phyloP scores from a whole-genome alignment of 106 monocot species.

The Allium cepa region DNA sequence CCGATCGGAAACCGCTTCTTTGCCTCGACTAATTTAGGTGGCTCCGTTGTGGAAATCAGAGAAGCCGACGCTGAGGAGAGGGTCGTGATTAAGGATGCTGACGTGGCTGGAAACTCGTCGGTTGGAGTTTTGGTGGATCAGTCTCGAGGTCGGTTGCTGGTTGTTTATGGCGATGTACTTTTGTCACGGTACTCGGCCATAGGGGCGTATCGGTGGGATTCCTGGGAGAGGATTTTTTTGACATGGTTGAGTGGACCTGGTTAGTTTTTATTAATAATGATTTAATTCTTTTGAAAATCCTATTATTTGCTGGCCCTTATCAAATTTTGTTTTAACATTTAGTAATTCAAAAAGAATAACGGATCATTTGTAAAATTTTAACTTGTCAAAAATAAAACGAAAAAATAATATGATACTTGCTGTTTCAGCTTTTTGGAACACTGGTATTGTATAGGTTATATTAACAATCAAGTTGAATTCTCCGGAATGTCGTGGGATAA shows the following conservation, averaged over 20 bases:
- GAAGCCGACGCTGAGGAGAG: constrained; percentile 23
- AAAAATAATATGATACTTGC: no score
- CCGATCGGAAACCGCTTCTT: constrained; percentile 47
- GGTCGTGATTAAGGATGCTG: constrained; percentile 37
- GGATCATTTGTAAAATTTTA: no score
- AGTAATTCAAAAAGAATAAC: no score
- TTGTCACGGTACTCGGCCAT: constrained; percentile 33
- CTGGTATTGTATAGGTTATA: no score
- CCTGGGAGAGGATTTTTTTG: constrained; percentile 57
- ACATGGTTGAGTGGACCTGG: constrained; percentile 51
- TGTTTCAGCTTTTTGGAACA: no score
- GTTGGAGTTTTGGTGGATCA: constrained; percentile 55
- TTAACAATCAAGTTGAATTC: no score
- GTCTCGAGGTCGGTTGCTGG: constrained; percentile 39
- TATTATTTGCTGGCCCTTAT: no score
- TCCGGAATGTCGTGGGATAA: no score
- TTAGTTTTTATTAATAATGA: not conserved
- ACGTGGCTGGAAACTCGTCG: constrained; percentile 59
- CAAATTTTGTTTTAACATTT: no score
- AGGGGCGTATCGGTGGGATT: constrained; percentile 54
- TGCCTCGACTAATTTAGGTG: constrained; percentile 54
- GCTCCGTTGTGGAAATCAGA: constrained; percentile 45
- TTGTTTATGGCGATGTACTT: constrained; percentile 51
- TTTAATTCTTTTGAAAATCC: no score
- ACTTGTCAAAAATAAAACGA: no score